Base-by-base conservation (phyloP, 2,329 filamentous ascomycete genomes). In the Davidsoniella virescens region DNA sequence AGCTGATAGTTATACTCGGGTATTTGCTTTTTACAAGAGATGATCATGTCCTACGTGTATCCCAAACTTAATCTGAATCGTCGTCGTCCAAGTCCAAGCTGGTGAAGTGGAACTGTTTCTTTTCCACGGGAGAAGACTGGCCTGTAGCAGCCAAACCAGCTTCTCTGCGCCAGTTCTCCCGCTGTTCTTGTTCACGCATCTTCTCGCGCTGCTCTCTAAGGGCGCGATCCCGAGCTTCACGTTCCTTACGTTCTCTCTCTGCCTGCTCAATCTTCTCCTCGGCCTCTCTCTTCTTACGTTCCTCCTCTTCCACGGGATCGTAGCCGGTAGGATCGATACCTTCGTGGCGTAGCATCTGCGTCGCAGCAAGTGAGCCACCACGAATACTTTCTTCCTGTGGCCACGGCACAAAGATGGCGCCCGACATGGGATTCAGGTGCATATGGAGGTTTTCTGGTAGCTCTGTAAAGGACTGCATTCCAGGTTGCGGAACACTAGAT, bases 401-500 rank as follows among this genome's bases (percentile, higher is more conserved):
- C 85, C 85, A 93, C 1, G 86, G 85, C 44, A 78, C 72, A 66
- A 87, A 93, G n/a, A 68, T 60, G 37, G 72, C 67, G 8, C 73
- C 70, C 7, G 70, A 70, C 16, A 72, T 63, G 0, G 76, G 73
- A 58, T 82, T 78, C 43, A 77, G 61, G 56, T 69, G 70, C 49
- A 67, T 65, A 47, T 63, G 66, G 53, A 75, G 64, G 48, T 66
- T 63, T 29, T 70, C 65, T 1, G 75, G 75, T 1, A 78, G 66
- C 4, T 61, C 65, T 1, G 68, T 70, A 47, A 59, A 60, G 33
- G 60, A 58, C 1, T 59, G 52, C 1, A 59, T 54, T 2, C 61
- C 62, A 38, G 63, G 63, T 53, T 63, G 65, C 10, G 26, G 26
- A 12, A 33, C 26, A 16, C 60, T 65, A 12, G 62, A 54, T 2